These are phyloP conservation scores for Colletotrichum neosansevieriae DNA, from an alignment of 2,329 filamentous ascomycete genomes.

Conservation along the genomic window DNA sequence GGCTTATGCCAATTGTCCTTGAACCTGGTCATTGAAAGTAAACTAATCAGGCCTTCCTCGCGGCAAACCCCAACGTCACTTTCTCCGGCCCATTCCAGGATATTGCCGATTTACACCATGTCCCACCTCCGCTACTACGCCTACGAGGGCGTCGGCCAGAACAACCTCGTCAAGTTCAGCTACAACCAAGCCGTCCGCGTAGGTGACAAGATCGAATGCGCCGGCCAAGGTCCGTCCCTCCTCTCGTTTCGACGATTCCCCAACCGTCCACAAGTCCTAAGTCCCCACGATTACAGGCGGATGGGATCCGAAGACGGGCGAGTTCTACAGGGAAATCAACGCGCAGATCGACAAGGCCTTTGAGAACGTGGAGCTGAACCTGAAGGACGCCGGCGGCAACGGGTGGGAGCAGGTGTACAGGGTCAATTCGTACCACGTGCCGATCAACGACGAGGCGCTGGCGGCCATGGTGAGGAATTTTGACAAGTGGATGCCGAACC, in stretches of 20 bases:
- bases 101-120: conserved; percentile 40
- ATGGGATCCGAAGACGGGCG: conserved; percentile 47
- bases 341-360: conserved; percentile 66
- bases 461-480: conserved; percentile 60
- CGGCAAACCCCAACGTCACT: background rate
- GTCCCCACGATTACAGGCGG: conserved; percentile 43
- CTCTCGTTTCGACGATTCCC: background rate
- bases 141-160: conserved; percentile 50
- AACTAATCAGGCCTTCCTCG: no score
- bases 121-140: conserved; percentile 49
- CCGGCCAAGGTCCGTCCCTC: conserved; percentile 57
- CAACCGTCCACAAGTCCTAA: no score
- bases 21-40: background rate
- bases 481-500: conserved; percentile 62
- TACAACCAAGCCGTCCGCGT: conserved; percentile 64
- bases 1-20: background rate
- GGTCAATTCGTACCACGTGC: conserved; percentile 60
- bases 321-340: conserved; percentile 52
- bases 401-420: conserved; percentile 68
- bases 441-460: conserved; percentile 54
- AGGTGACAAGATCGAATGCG: conserved; percentile 59
- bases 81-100: no score
- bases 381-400: conserved; percentile 65
- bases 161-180: conserved; percentile 46
- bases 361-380: conserved; percentile 63